phyloP scores from a whole-genome alignment of 78 protist species.

The Dictyostelium capitatum region DNA sequence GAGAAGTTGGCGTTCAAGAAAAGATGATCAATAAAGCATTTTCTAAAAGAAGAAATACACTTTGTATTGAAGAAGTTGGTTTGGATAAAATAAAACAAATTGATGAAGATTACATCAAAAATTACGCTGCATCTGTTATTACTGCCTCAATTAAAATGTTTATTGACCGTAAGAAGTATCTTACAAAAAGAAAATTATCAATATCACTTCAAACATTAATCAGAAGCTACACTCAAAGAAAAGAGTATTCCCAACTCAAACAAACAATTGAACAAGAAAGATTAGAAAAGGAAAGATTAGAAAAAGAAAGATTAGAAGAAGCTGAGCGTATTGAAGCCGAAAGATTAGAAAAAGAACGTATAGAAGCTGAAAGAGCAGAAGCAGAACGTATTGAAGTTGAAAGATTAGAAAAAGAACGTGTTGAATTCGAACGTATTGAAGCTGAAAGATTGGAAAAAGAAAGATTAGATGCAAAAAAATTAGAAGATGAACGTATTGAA shows the following conservation, averaged over 20 bases:
- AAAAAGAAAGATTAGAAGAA: not conserved
- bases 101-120: not conserved
- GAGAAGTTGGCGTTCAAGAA: not conserved
- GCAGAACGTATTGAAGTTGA: not conserved
- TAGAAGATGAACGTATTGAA: not conserved
- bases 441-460: not conserved
- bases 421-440: not conserved
- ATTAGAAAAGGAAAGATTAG: not conserved
- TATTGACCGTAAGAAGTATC: not conserved
- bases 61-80: not conserved
- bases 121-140: not conserved
- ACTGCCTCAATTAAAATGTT: not conserved
- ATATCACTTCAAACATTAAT: not conserved
- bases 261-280: not conserved
- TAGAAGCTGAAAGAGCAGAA: not conserved
- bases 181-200: not conserved
- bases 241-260: not conserved
- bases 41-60: not conserved
- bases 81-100: too few species aligned
- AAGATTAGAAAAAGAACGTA: not conserved
- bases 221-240: not conserved
- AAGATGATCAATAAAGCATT: not conserved
- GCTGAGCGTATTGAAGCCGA: not conserved
- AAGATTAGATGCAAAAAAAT: not conserved
- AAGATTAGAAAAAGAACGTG: conserved; percentile 1